phyloP scores from a whole-genome alignment of 108 stramenopile genomes.

The Fragilariopsis cylindrus region DNA sequence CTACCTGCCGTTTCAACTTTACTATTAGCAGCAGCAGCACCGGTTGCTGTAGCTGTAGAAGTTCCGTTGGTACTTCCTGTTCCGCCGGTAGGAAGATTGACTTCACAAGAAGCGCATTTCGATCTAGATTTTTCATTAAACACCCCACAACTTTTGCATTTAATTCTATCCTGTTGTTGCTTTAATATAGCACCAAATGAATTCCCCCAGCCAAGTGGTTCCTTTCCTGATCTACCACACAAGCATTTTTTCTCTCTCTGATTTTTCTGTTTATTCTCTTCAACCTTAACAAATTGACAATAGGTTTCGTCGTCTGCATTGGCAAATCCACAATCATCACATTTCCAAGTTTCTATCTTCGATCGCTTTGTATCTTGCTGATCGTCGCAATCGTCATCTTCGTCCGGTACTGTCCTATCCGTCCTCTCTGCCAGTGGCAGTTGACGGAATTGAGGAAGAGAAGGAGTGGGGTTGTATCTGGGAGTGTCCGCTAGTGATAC shows the following conservation, averaged over 20 bases:
- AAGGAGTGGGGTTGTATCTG: no score
- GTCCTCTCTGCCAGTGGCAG: neutral
- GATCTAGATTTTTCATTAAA: conserved; percentile 7
- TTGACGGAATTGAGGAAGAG: neutral
- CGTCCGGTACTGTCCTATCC: neutral
- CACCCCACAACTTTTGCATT: conserved; percentile 13
- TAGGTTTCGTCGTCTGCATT: conserved; percentile 15
- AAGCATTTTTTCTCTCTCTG: neutral
- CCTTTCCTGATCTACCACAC: neutral
- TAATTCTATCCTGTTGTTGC: conserved; percentile 9
- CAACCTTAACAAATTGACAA: neutral
- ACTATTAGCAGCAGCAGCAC: neutral
- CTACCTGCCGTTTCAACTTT: neutral
- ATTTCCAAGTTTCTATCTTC: conserved; percentile 5
- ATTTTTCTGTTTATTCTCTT: neutral
- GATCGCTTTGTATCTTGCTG: conserved; percentile 1
- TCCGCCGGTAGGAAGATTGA: neutral
- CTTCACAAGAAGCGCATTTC: conserved; percentile 29
- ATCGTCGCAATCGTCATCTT: neutral
- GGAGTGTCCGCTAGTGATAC: neutral
- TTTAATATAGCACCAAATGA: neutral
- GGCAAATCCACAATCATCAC: neutral
- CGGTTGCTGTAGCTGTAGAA: neutral
- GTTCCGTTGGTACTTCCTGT: neutral
- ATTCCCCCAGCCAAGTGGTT: conserved; percentile 22